Percentiles rank a stretch among this genome's conserved stretches.
phyloP scores from a whole-genome alignment of 177 flowering plant genomes.

The Vitis hybrid region DNA sequence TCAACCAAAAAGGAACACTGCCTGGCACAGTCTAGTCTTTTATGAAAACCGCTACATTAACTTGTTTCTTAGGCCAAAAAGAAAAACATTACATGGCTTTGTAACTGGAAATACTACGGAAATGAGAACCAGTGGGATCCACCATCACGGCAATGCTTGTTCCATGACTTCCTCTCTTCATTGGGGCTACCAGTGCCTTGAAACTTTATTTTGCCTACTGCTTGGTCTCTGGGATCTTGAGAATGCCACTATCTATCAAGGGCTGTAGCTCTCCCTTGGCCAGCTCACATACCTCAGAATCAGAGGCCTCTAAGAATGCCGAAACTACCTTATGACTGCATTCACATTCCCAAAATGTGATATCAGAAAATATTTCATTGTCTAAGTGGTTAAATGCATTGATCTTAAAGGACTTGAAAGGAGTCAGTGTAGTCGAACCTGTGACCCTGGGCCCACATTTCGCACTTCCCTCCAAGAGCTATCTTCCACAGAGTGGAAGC shows the following conservation, averaged over 20 bases:
- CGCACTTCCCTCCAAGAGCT: constrained; percentile 70
- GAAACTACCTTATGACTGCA: constrained; percentile 73
- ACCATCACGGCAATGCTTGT: too few species aligned
- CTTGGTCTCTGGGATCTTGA: constrained; percentile 46
- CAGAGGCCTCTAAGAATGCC: constrained; percentile 72
- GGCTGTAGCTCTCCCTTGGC: constrained; percentile 62
- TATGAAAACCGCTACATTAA: too few species aligned
- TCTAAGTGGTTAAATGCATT: not conserved
- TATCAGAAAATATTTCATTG: constrained; percentile 3
- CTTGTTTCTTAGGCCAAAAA: too few species aligned
- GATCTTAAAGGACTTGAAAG: not conserved
- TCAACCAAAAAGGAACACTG: too few species aligned
- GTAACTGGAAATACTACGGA: too few species aligned
- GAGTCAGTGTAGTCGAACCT: constrained; percentile 45
- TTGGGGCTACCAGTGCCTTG: too few species aligned
- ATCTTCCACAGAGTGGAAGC: constrained; percentile 70
- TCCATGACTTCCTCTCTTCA: too few species aligned
- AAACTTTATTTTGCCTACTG: constrained; percentile 11
- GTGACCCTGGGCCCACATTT: constrained; percentile 84
- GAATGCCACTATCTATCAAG: constrained; percentile 56
- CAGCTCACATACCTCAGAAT: constrained; percentile 38
- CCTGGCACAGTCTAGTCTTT: too few species aligned
- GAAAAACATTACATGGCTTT: too few species aligned
- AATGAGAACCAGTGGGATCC: too few species aligned
- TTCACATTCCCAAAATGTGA: constrained; percentile 9